phyloP scores from a whole-genome alignment of 768 basidiomycete species.

The Fomitopsis pulvina region DNA sequence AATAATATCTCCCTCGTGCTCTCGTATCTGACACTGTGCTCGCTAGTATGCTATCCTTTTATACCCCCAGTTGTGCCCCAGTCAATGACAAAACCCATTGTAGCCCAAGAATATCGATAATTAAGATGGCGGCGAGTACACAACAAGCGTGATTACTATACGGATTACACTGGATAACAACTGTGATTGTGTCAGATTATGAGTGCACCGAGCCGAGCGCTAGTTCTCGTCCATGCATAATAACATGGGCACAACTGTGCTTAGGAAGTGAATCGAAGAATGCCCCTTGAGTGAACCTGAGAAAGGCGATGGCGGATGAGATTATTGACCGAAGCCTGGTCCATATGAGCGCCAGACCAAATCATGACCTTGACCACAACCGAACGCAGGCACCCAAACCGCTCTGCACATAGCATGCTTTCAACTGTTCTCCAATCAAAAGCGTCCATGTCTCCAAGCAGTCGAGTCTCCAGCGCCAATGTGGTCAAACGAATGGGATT shows the following conservation, averaged over 20 bases:
- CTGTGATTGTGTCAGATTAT: too few relatives aligned
- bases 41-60: constrained; percentile 7
- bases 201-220: too few relatives aligned
- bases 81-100: background rate
- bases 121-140: too few relatives aligned
- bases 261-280: constrained; percentile 5
- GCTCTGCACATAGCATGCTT: constrained; percentile 3
- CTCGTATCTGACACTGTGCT: constrained; percentile 8
- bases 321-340: constrained; percentile 7
- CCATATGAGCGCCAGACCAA: constrained; percentile 16
- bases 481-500: constrained; percentile 7
- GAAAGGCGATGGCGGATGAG: constrained; percentile 11
- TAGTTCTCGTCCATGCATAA: background rate
- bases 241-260: background rate
- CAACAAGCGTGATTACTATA: too few relatives aligned
- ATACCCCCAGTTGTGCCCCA: constrained; percentile 6
- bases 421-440: constrained; percentile 18
- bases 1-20: constrained; percentile 9
- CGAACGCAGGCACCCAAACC: background rate
- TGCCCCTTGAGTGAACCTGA: constrained; percentile 12
- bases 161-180: too few relatives aligned
- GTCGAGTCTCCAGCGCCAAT: constrained; percentile 16
- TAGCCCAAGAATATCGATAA: background rate
- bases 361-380: constrained; percentile 13
- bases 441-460: constrained; percentile 18